A percentile compares a stretch with the other conserved stretches of the same genome.
phyloP scores from a whole-genome alignment of 495 filamentous ascomycete genomes.

The Penicillium odoratum region DNA sequence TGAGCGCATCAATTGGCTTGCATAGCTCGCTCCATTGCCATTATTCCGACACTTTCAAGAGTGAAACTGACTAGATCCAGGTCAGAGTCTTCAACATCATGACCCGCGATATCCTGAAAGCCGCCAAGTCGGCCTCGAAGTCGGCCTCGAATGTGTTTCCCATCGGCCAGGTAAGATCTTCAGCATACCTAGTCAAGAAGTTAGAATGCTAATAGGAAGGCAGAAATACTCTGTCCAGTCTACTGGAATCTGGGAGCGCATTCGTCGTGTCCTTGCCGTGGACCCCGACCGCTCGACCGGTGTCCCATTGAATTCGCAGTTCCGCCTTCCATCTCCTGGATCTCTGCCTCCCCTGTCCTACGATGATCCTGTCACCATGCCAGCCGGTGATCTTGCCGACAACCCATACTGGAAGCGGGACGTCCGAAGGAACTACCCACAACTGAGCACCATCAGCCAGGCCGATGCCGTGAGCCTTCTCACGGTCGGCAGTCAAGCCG shows the following conservation, averaged over 20 bases:
- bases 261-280: constrained; percentile 75
- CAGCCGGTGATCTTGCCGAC: constrained; percentile 93
- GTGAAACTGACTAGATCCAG: constrained; percentile 17
- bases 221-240: constrained; percentile 97
- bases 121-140: constrained; percentile 45
- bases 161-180: constrained; percentile 37
- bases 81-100: constrained; percentile 39
- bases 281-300: constrained; percentile 90
- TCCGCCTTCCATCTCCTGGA: constrained; percentile 85
- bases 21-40: not conserved
- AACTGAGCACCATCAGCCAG: constrained; percentile 75
- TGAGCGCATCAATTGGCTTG: not conserved
- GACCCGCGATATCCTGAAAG: constrained; percentile 44
- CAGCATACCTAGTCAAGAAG: not conserved
- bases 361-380: constrained; percentile 85
- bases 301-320: constrained; percentile 89
- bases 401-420: constrained; percentile 99
- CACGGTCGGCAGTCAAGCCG: constrained; percentile 77
- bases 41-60: not conserved
- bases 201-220: not conserved
- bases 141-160: constrained; percentile 41
- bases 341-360: constrained; percentile 72
- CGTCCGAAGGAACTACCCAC: constrained; percentile 80
- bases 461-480: constrained; percentile 83
- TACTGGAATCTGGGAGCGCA: constrained; percentile 80